Conservation (phyloP, 2,329 filamentous ascomycete genomes). For the Monascus ruber region DNA sequence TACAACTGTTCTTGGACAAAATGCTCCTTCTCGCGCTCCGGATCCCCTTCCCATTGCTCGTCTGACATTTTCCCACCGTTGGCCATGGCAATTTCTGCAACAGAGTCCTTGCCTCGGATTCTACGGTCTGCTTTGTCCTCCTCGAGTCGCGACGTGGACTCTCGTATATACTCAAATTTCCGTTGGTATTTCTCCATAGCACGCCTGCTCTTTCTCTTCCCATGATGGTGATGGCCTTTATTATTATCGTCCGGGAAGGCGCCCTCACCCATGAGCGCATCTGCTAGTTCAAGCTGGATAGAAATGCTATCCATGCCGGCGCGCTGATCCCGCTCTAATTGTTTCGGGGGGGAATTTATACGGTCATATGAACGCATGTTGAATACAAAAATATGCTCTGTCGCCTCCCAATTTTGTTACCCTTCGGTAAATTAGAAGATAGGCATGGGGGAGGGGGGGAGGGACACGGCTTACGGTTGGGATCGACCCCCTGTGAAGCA, state of each 20-base stretch:
- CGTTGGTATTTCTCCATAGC: constrained; percentile 26
- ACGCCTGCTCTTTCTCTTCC: constrained; percentile 30
- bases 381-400: constrained; percentile 80
- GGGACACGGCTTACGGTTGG: constrained; percentile 32
- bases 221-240: constrained; percentile 36
- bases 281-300: constrained; percentile 75
- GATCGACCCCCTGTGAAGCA: constrained; percentile 61
- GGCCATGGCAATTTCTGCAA: constrained; percentile 75
- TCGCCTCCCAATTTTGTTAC: neutral
- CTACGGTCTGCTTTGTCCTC: constrained; percentile 9
- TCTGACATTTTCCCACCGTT: constrained; percentile 51
- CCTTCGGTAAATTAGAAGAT: neutral
- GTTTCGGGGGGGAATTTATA: constrained; percentile 65
- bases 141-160: constrained; percentile 1
- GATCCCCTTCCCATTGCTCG: constrained; percentile 64
- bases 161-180: constrained; percentile 10
- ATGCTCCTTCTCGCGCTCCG: constrained; percentile 67
- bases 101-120: constrained; percentile 38
- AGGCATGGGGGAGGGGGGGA: neutral
- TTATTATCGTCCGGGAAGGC: constrained; percentile 42
- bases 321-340: constrained; percentile 65
- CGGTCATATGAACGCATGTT: constrained; percentile 89
- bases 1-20: constrained; percentile 96
- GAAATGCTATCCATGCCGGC: constrained; percentile 78
- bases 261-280: constrained; percentile 71